Base-by-base conservation (phyloP, 495 filamentous ascomycete genomes). In the Penicillium atrosanguineum region DNA sequence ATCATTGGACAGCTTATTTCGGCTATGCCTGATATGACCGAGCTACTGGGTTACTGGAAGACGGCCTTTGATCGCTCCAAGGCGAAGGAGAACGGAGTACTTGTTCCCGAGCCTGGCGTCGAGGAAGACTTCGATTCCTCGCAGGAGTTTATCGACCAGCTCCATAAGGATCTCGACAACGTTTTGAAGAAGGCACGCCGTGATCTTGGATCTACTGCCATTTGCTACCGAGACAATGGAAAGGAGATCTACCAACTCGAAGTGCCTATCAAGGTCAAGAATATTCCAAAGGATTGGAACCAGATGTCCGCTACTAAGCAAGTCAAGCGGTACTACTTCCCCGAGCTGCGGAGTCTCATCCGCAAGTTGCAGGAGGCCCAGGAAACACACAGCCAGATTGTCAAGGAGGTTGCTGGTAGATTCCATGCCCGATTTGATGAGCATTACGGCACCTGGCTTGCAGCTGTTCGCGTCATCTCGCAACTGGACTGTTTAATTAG, bases 241-340 rank as follows among this genome's bases (percentile, higher is more conserved):
- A 99, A 97, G 69, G 95, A 99, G 63, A 88, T 97, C 44, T 99
- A 96, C 65, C 91, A 97, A 68, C 81, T 99, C 3, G 95, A 99
- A 67, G 87, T 89, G 0, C 95, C 95, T 0, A 83, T 87, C 59
- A 87, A 90, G 40, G 79, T 91, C 65, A 95, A 92, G 65, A 74
- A 74, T 26, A 81, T 99, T 7, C 94, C 95, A 0, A 86, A 88
- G 59, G 74, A 72, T 56, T 99, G 95, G 95, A 84, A 89, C 60
- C 94, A 97, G 69, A 97, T 96, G 92, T 97, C 92, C 16, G 87
- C 90, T 9, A 96, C 95, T 0, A 79, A 87, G 44, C 84, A 86
- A 44, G 88, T 94, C 64, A 97, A 96, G 70, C 88, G 95, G 0
- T 99, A 94, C 76, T 99, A 97, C 73, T 93, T 87, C 59, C 83